These are phyloP conservation scores for Boletus rubroflammeus DNA, from an alignment of 768 basidiomycete species.

Conservation along the genomic window DNA sequence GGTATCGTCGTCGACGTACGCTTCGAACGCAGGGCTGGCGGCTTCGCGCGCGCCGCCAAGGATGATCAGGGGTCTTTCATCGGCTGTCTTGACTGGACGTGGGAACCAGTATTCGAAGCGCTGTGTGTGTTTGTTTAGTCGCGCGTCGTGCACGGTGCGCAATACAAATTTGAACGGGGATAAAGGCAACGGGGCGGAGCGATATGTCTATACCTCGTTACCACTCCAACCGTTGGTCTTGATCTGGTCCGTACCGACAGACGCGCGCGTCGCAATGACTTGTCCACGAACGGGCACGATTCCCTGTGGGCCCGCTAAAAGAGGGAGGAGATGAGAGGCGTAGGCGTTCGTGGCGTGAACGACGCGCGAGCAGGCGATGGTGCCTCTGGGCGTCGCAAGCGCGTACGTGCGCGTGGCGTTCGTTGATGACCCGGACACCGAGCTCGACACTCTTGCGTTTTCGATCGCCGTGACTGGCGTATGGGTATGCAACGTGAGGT, in stretches of 20 bases:
- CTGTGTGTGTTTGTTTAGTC: slow-evolving; percentile 9
- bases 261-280: slow-evolving; percentile 46
- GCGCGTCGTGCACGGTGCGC: too few species aligned
- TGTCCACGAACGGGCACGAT: slow-evolving; percentile 77
- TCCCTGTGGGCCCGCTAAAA: slow-evolving; percentile 47
- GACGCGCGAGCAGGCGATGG: slow-evolving; percentile 55
- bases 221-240: slow-evolving; percentile 46
- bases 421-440: background rate
- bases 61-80: slow-evolving; percentile 56
- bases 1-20: slow-evolving; percentile 57
- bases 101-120: slow-evolving; percentile 82
- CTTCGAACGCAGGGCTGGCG: slow-evolving; percentile 42
- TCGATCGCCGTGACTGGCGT: slow-evolving; percentile 60
- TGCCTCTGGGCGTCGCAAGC: slow-evolving; percentile 60
- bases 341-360: slow-evolving; percentile 90
- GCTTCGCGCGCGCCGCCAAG: slow-evolving; percentile 65
- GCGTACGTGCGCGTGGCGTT: slow-evolving; percentile 3
- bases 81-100: slow-evolving; percentile 39
- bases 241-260: slow-evolving; percentile 37
- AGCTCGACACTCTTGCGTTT: background rate
- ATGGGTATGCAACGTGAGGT: slow-evolving; percentile 63
- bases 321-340: slow-evolving; percentile 71
- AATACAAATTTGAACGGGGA: background rate
- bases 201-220: slow-evolving; percentile 26
- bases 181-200: background rate